Base-by-base conservation (phyloP, 2,329 filamentous ascomycete species). In the Pseudogymnoascus sp. region DNA sequence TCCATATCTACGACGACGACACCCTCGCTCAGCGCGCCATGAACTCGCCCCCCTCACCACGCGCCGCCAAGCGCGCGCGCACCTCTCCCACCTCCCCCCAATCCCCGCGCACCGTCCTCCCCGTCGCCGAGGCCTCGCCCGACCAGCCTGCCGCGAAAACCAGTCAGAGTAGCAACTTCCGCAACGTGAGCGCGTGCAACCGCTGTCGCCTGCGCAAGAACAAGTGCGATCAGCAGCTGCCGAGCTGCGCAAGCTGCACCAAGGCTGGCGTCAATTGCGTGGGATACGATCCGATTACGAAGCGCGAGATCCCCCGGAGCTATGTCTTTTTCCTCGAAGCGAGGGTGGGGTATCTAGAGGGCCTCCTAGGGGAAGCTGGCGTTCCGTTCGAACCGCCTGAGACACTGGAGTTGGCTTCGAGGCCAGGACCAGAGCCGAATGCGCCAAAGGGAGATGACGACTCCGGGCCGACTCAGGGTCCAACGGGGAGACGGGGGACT, bases 301-400 rank as follows among this genome's bases (percentile, higher is more conserved):
- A 97, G 81, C 88, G 90, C 72, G 92, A 97, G 77, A 96, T 97
- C 64, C 93, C 93, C 60, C 85, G 66, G 67, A 91, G 89, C 75
- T 97, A 97, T 79, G 91, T 97, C 59, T 96, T 90, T 77, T 97
- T 96, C 74, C 87, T 97, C 65, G 93, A 97, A 75, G 90, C 89
- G 29, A 83, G 93, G 64, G 85, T 97, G 62, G 83, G 87, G 66
- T 90, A 95, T 76, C 85, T 97, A 31, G 93, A 97, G 75, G 82
- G 82, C 35, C 77, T 95, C 38, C 82, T 97, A 60, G 79, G 80
- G 46, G 80, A 85, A 33, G 86, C 92, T 71, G 82, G 83, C 50
- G 84, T 97, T 64, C 67, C 86, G 13, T 95, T 89, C 70, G 88
- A 90, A 15, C 83, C 89, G 0, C 86, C 90, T 64, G 80, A 85